Evolutionary conservation across 208 protist species (phyloP), one percentile per base, ranked within the genome.

Genomic region (Trypanosomatidae sp.): DNA sequence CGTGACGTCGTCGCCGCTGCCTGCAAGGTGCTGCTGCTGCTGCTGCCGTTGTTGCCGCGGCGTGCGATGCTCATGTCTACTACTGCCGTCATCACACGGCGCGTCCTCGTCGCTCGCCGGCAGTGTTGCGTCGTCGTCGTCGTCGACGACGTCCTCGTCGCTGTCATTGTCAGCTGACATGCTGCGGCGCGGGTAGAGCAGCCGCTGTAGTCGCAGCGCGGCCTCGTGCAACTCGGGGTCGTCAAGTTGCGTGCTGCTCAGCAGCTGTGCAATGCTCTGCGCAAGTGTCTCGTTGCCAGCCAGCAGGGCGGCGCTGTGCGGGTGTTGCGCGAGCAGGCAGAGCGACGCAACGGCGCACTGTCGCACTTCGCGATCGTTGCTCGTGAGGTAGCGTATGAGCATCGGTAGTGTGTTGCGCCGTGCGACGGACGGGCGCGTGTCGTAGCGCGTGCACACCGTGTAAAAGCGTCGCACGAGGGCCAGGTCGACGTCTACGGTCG

Each of bases 341-440:
- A 95, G 59, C 1, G 81, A 69, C 25, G 81, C 65, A 6, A 87
- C 50, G 4, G 81, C 66, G 19, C 75, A 53, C 30, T 80, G 68
- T 10, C 75, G 78, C 23, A 87, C 80, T 26, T 91, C 71, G 16
- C 76, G 55, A 7, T 92, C 78, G 22, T 79, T 80, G 63, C 76
- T 90, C 6, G 53, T 47, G 11, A 95, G 53, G 45, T 92, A 95
- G 19, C 83, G 78, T 4, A 70, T 47, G 15, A 95, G 53, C 11
- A 73, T 71, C 0, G 82, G 81, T 21, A 95, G 68, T 0, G 80
- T 91, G 59, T 85, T 88, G 15, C 81, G 72, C 20, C 81, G 72
- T 3, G 82, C 88, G 26, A 95, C 65, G 15, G 71, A 53, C 3
- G 88, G 83, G 10, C 82, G 61, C 5, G 77, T 72, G 19, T 81